Base-by-base conservation (phyloP, 2,329 filamentous ascomycete genomes). In the Falciphora oryzae region DNA sequence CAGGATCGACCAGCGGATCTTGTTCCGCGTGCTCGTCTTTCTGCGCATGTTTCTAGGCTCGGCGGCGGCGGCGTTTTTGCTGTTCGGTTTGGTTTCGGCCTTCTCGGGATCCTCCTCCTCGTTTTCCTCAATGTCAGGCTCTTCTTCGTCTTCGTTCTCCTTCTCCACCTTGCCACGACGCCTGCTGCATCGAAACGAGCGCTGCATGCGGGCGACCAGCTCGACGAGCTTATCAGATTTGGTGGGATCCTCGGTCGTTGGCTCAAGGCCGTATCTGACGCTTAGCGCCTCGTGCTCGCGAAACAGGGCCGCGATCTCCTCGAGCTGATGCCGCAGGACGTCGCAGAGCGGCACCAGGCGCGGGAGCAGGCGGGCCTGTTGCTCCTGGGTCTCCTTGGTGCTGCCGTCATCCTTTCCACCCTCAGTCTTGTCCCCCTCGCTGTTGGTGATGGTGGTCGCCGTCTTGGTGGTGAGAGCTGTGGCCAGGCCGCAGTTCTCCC, bases 401-500 rank as follows among this genome's bases (percentile, higher is more conserved):
- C 35, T 18, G 35, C 35, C 35, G 5, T 38, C 35, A 6, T 38
- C 35, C 14, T 5, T 38, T n/a, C n/a, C n/a, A n/a, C n/a, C n/a
- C n/a, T n/a, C n/a, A n/a, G n/a, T n/a, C n/a, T n/a, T n/a, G n/a
- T n/a, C n/a, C n/a, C n/a, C n/a, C n/a, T n/a, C n/a, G n/a, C n/a
- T n/a, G n/a, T n/a, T n/a, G n/a, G n/a, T n/a, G n/a, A n/a, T n/a
- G n/a, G n/a, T n/a, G n/a, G n/a, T n/a, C n/a, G 32, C 32, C 32
- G 32, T 35, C 11, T 18, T 38, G 13, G 62, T n/a, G 61, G 65
- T 16, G 58, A 16, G 59, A 22, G 27, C 4, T 4, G 62, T 50
- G 6, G 57, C 64, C 27, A 67, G 59, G 16, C 65, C 66, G 4
- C 62, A 63, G 32, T 67, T 67, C 63, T 67, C 66, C 10, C 66